Evolutionary conservation across 441 rosid genomes (phyloP), one percentile per base, ranked within the genome.

Genomic region (Eugenia klotzschiana): DNA sequence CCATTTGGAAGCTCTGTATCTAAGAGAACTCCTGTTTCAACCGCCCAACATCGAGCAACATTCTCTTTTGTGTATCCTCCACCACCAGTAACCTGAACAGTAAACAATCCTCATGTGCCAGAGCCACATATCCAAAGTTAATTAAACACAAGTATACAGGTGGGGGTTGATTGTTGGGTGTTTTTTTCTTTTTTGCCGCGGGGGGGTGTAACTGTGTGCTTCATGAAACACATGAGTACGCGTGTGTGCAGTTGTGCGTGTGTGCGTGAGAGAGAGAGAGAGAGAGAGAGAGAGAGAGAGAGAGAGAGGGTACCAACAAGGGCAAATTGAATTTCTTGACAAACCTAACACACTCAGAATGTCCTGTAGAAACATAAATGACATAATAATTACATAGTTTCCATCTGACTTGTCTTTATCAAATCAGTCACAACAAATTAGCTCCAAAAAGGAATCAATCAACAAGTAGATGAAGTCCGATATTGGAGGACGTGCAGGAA

Each of bases 61-160:
- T 97, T 97, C 91, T 95, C 98, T 86, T 97, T 97, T 29, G 98
- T 97, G 85, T 97, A 97, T 82, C 99, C 98, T 69, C 98, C 99
- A 85, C 99, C 98, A 84, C 99, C 99, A 18, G 99, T 97, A 84
- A 97, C 99, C 99, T 97, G 90, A 72, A 82, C 85, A 81, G 80
- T 46, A 58, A 46, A 53, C 40, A 23, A 60, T 77, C 81, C 26
- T 80, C 52, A 83, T 9, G 77, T 33, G 46, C 25, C 73, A 60
- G 73, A 60, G 73, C 73, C 77, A 69, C 2, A 7, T 69, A 20
- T 69, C 25, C 25, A 69, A 69, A 20, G 43, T 69, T 69, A 37
- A 37, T 20, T 18, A 37, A 18, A 20, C 46, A 37, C 0, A 7
- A 69, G 77, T 69, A 69, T 37, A 20, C 15, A 33, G 46, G 46